Percentiles rank a stretch among this genome's conserved stretches.
Evolutionary conservation across 139 green algal genomes (phyloP).

Genomic region (Coelastrella sp.): DNA sequence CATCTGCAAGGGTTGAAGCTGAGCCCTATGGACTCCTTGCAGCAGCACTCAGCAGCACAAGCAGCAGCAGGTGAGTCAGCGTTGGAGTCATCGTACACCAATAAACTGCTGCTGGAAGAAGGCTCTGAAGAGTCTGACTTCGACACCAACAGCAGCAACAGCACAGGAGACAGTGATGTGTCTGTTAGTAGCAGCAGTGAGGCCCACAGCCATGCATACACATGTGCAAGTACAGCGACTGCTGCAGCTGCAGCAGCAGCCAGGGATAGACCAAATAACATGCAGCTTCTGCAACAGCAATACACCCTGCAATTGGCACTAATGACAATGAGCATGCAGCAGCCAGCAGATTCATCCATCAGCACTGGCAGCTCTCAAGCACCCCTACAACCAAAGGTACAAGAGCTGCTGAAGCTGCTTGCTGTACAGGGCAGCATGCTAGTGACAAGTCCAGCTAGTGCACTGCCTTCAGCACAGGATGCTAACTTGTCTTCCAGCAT

Average conservation of each 20-base stretch:
- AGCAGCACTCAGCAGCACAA: background rate
- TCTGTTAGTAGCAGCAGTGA: background rate
- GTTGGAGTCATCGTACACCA: too few relatives aligned
- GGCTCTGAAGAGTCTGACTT: background rate
- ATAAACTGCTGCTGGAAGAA: too few relatives aligned
- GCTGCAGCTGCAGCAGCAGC: background rate
- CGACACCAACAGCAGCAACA: background rate
- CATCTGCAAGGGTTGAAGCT: conserved; percentile 20
- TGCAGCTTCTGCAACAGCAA: conserved; percentile 20
- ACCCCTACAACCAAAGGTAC: background rate
- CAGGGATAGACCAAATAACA: background rate
- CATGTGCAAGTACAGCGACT: background rate
- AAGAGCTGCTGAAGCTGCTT: conserved; percentile 36
- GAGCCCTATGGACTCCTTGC: background rate
- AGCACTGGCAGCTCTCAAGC: background rate
- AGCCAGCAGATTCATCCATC: background rate
- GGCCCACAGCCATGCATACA: background rate
- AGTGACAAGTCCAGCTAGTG: background rate
- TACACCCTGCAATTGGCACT: background rate
- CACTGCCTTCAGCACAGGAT: background rate
- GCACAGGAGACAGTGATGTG: background rate
- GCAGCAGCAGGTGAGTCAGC: background rate
- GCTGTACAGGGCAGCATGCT: background rate
- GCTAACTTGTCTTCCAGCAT: too few relatives aligned
- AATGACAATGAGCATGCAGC: background rate